A percentile compares a stretch with the other conserved stretches of the same genome.
Evolutionary conservation across 768 basidiomycete genomes (phyloP).

Genomic region (Leccinum subgranulosum): DNA sequence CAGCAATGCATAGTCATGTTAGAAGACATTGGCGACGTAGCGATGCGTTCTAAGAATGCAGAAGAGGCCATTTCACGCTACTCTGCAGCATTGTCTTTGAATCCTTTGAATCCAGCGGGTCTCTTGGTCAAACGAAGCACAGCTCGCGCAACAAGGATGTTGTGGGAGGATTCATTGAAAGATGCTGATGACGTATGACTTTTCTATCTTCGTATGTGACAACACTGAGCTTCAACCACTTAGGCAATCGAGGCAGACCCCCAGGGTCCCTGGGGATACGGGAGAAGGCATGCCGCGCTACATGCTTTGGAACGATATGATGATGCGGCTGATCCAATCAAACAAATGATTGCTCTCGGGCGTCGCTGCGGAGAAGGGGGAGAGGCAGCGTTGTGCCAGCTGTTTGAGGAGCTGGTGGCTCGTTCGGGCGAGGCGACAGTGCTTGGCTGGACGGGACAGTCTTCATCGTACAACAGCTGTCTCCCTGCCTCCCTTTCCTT

Average conservation of each 20-base stretch:
- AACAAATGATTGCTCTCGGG: too few relatives aligned
- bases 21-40: not conserved
- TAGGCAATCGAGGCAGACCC: constrained; percentile 4
- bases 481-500: too few relatives aligned
- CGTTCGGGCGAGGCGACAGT: too few relatives aligned
- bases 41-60: not conserved
- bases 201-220: too few relatives aligned
- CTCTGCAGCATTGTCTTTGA: not conserved
- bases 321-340: not conserved
- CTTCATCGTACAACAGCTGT: too few relatives aligned
- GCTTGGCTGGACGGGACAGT: too few relatives aligned
- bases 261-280: not conserved
- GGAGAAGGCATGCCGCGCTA: not conserved
- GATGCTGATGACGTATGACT: not conserved
- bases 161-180: constrained; percentile 7
- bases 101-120: not conserved
- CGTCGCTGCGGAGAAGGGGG: too few relatives aligned
- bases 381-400: too few relatives aligned
- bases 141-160: not conserved
- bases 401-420: too few relatives aligned
- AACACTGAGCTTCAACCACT: accelerated
- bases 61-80: not conserved
- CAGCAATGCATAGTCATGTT: not conserved
- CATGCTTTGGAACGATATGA: not conserved
- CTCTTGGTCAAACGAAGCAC: constrained; percentile 11